These are phyloP conservation scores for Prinsepia uniflora DNA, from an alignment of 306 rosid genomes.

Conservation along the genomic window DNA sequence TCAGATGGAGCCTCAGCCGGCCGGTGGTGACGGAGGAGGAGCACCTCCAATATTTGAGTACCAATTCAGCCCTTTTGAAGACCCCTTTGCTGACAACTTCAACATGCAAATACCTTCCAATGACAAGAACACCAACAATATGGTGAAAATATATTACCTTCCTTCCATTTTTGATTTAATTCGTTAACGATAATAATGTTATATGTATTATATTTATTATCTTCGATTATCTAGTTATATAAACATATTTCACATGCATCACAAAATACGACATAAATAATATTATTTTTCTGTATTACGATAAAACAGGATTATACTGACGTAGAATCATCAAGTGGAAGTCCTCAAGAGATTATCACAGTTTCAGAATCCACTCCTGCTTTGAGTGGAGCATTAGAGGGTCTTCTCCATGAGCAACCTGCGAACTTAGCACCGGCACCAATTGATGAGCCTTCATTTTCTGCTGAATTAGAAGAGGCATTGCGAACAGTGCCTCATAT, in stretches of 20 bases:
- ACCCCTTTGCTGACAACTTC: background rate
- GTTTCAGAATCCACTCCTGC: background rate
- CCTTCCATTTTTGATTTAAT: background rate
- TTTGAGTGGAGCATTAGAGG: background rate
- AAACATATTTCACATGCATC: too few species aligned
- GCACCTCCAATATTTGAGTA: background rate
- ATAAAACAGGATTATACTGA: background rate
- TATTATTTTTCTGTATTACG: background rate
- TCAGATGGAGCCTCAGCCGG: conserved; percentile 8
- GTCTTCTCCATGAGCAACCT: background rate
- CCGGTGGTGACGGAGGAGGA: background rate
- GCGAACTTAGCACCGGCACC: background rate
- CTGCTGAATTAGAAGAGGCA: background rate
- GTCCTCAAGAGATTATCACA: background rate
- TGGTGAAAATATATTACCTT: background rate
- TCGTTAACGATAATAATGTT: too few species aligned
- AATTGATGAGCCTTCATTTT: background rate
- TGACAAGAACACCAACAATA: background rate
- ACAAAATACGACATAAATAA: background rate
- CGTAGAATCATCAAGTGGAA: conserved; percentile 10
- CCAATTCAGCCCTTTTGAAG: background rate
- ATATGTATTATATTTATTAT: too few species aligned
- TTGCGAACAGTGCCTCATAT: background rate
- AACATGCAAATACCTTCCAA: background rate
- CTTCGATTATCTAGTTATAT: too few species aligned